Evolutionary conservation across 331 rosid genomes (phyloP).

Genomic region (Pyracantha coccinea): DNA sequence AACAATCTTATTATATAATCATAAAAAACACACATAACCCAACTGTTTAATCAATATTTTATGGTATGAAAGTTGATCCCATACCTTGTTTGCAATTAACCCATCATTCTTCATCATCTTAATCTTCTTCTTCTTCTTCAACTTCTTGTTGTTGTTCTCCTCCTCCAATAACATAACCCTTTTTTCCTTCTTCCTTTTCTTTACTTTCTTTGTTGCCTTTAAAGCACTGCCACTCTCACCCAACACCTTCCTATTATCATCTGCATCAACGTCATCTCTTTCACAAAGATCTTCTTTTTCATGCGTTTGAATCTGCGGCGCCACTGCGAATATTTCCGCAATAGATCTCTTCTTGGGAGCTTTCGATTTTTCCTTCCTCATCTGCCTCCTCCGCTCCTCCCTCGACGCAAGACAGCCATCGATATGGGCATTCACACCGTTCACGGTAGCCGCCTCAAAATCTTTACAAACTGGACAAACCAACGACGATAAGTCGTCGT

Average conservation of each 20-base stretch:
- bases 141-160: slow-evolving; percentile 6
- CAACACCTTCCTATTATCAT: slow-evolving; percentile 11
- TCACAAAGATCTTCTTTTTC: slow-evolving; percentile 7
- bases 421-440: slow-evolving; percentile 65
- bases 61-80: slow-evolving; percentile 26
- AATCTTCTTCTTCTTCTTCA: slow-evolving; percentile 4
- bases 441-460: slow-evolving; percentile 53
- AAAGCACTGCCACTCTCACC: background rate
- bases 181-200: slow-evolving; percentile 21
- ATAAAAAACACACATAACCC: background rate
- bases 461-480: slow-evolving; percentile 68
- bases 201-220: background rate
- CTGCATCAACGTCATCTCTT: background rate
- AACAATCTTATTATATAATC: background rate
- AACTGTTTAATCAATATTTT: slow-evolving; percentile 9
- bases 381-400: slow-evolving; percentile 32
- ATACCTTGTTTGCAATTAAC: slow-evolving; percentile 53
- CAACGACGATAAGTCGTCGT: slow-evolving; percentile 27
- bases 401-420: slow-evolving; percentile 45
- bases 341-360: slow-evolving; percentile 80
- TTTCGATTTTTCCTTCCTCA: slow-evolving; percentile 44
- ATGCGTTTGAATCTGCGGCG: slow-evolving; percentile 55
- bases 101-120: slow-evolving; percentile 24
- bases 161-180: background rate
- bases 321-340: slow-evolving; percentile 76